phyloP scores from a whole-genome alignment of 2,329 filamentous ascomycete genomes.

The Pseudogymnoascus pannorum region DNA sequence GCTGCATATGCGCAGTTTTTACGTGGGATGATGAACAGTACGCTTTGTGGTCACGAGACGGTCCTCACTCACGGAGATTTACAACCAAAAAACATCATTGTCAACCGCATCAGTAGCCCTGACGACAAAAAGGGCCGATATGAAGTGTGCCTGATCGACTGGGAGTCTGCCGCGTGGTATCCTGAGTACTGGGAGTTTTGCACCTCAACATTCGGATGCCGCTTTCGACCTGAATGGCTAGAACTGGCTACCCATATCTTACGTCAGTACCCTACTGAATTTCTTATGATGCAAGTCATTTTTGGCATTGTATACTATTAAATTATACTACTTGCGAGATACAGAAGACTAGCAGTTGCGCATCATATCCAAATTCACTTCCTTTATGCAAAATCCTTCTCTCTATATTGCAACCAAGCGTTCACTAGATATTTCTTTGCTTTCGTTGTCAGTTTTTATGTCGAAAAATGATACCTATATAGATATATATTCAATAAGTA shows the following conservation, averaged over 20 bases:
- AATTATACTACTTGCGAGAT: too few species aligned
- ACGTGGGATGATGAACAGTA: slow-evolving; percentile 20
- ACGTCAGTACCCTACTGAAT: background rate
- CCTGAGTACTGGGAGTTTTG: slow-evolving; percentile 36
- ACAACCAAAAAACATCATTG: slow-evolving; percentile 29
- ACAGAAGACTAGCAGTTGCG: too few species aligned
- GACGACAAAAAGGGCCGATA: slow-evolving; percentile 18
- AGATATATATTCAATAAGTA: too few species aligned
- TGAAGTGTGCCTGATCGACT: slow-evolving; percentile 32
- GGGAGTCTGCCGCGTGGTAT: slow-evolving; percentile 35
- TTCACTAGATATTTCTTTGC: too few species aligned
- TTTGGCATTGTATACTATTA: background rate
- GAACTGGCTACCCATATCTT: background rate
- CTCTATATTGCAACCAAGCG: too few species aligned
- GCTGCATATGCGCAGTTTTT: slow-evolving; percentile 25
- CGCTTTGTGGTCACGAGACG: slow-evolving; percentile 22
- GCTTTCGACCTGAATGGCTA: slow-evolving; percentile 4
- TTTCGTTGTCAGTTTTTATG: too few species aligned
- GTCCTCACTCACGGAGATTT: slow-evolving; percentile 31
- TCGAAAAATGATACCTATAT: too few species aligned
- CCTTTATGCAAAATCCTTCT: too few species aligned
- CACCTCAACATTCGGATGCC: slow-evolving; percentile 28
- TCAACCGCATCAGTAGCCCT: slow-evolving; percentile 13
- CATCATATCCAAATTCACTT: too few species aligned
- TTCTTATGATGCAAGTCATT: background rate